Conservation (phyloP, 139 green algal species). For the Diplosphaera chodatii region DNA sequence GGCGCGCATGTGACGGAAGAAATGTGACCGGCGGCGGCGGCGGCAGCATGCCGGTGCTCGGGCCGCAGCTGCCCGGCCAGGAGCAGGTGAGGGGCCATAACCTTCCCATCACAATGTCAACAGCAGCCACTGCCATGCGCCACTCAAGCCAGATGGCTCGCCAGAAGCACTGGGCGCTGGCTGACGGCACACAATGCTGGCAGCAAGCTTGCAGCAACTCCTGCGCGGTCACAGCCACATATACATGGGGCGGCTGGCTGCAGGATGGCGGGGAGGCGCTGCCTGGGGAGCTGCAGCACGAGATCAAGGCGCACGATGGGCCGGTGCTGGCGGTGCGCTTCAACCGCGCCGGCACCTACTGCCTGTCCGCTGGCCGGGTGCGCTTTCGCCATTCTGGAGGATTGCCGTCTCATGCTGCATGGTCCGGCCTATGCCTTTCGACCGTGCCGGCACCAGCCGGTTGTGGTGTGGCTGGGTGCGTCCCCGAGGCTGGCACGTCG, state of each 20-base stretch:
- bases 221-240: too few species aligned
- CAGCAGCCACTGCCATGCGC: too few species aligned
- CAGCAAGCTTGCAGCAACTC: too few species aligned
- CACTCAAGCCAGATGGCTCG: too few species aligned
- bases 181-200: too few species aligned
- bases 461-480: conserved; percentile 78
- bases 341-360: conserved; percentile 78
- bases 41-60: not conserved
- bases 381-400: not conserved
- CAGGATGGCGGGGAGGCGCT: conserved; percentile 1
- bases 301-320: conserved; percentile 72
- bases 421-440: conserved; percentile 80
- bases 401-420: conserved; percentile 67
- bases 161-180: too few species aligned
- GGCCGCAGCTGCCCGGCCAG: not conserved
- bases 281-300: not conserved
- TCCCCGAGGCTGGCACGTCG: too few species aligned
- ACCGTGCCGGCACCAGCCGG: conserved; percentile 71
- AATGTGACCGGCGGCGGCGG: too few species aligned
- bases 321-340: conserved; percentile 79
- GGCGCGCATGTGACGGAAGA: too few species aligned
- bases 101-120: too few species aligned
- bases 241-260: too few species aligned
- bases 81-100: not conserved
- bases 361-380: conserved; percentile 78